phyloP scores from a whole-genome alignment of 768 basidiomycete genomes.

The Cubamyces lactineus region DNA sequence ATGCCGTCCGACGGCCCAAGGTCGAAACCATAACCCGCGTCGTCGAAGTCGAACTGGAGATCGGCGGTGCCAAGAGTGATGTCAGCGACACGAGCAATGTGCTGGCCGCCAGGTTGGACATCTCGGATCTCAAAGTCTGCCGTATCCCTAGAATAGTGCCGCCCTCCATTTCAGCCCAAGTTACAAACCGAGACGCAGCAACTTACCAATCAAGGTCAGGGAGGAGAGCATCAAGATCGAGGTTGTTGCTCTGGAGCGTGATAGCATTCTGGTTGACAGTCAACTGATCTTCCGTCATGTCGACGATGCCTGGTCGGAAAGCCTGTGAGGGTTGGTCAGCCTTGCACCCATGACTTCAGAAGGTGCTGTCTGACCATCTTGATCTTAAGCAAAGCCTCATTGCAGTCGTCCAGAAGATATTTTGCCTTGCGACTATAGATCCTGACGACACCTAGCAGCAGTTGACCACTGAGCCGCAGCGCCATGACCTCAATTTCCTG shows the following conservation, averaged over 20 bases:
- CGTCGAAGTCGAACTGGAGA: constrained; percentile 65
- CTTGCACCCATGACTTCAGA: constrained; percentile 2
- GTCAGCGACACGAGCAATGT: constrained; percentile 83
- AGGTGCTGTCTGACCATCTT: constrained; percentile 69
- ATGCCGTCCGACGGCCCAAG: constrained; percentile 81
- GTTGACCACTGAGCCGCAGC: constrained; percentile 92
- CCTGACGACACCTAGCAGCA: constrained; percentile 93
- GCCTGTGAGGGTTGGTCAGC: constrained; percentile 53
- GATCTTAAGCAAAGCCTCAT: constrained; percentile 92
- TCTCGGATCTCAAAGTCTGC: constrained; percentile 71
- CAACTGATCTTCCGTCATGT: constrained; percentile 94
- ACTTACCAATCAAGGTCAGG: constrained; percentile 79
- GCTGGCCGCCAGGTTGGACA: constrained; percentile 68
- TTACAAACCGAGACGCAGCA: neutral
- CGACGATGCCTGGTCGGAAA: constrained; percentile 93
- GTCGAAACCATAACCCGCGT: constrained; percentile 67
- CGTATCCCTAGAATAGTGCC: constrained; percentile 59
- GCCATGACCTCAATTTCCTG: constrained; percentile 94
- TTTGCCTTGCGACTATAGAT: constrained; percentile 99
- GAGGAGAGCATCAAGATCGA: constrained; percentile 80
- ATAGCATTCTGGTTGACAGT: constrained; percentile 87
- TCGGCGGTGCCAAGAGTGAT: constrained; percentile 84
- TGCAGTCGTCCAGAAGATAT: constrained; percentile 96
- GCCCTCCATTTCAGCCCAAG: neutral
- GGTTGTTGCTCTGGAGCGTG: constrained; percentile 75